Evolutionary conservation across 148 eudicot genomes (phyloP).

Genomic region (Vaccinium darrowii): DNA sequence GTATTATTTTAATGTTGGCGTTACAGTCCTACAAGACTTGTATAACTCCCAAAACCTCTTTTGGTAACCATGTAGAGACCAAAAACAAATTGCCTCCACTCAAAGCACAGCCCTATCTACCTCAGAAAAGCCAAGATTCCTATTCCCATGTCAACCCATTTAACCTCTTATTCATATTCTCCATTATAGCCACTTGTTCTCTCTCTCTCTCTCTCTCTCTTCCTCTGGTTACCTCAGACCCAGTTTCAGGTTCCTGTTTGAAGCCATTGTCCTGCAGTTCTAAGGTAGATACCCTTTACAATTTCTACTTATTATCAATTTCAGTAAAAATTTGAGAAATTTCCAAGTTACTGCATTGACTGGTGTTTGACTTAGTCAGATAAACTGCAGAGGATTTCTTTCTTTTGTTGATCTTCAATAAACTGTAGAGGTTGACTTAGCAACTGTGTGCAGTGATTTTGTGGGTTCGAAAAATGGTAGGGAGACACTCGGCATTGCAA

Average conservation of each 20-base stretch:
- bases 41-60: neutral
- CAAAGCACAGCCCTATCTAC: slow-evolving; percentile 62
- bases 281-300: slow-evolving; percentile 6
- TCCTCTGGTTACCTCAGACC: neutral
- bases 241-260: slow-evolving; percentile 8
- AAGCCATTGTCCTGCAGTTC: neutral
- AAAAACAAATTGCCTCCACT: slow-evolving; percentile 52
- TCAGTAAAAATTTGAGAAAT: neutral
- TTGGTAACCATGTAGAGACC: neutral
- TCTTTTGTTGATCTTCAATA: neutral
- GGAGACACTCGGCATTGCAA: neutral
- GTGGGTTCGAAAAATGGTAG: neutral
- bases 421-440: neutral
- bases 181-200: slow-evolving; percentile 1
- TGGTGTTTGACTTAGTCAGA: neutral
- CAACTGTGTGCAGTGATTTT: neutral
- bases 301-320: neutral
- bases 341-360: neutral
- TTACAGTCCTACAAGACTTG: neutral
- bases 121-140: slow-evolving; percentile 44
- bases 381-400: no score
- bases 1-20: no score
- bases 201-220: neutral
- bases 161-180: neutral
- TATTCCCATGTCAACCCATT: slow-evolving; percentile 1